Evolutionary conservation across 164 flowering plant species (phyloP), one percentile per base, ranked within the genome.

Genomic region (Magnolia changhungtana): DNA sequence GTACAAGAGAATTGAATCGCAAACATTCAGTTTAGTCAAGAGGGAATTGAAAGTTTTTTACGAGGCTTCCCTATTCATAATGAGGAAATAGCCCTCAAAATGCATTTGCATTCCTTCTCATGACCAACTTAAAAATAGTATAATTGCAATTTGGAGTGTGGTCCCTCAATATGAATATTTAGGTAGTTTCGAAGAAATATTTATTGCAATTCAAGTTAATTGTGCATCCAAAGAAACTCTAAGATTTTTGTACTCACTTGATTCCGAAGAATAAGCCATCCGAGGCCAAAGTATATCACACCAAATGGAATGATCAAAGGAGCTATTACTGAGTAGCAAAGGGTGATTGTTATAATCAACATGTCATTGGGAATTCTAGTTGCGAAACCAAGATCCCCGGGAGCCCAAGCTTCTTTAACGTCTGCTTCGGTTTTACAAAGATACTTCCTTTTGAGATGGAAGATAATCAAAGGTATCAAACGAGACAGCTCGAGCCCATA

Each of bases 401-500:
- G 97, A 80, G 83, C 80, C 98, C 98, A 96, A 73, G 99, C 99
- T 78, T 82, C 97, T 79, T 86, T 92, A 68, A 87, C 2, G 74
- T 96, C 99, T 16, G 85, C 91, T 78, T 96, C 97, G 50, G 97
- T 92, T 85, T 92, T 92, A 75, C 99, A 96, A 1, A 92, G 85
- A 81, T 83, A 96, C 81, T 87, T 94, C 83, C 72, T 92, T 84
- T 96, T 94, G 27, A 96, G 73, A 80, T 92, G 97, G 84, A 49
- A 96, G 31, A 92, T 90, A 50, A 96, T 87, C 6, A 96, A 79
- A 59, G 99, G 98, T 76, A 96, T 83, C 73, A 96, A 74, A 11
- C 99, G 85, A 1, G 97, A 92, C 29, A 96, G 85, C 87, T 94
- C 97, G 45, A 96, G 92, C 61, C 99, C 99, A 85, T 90, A 94